Conservation (phyloP, 768 basidiomycete species). For the Amanita polypyramis region DNA sequence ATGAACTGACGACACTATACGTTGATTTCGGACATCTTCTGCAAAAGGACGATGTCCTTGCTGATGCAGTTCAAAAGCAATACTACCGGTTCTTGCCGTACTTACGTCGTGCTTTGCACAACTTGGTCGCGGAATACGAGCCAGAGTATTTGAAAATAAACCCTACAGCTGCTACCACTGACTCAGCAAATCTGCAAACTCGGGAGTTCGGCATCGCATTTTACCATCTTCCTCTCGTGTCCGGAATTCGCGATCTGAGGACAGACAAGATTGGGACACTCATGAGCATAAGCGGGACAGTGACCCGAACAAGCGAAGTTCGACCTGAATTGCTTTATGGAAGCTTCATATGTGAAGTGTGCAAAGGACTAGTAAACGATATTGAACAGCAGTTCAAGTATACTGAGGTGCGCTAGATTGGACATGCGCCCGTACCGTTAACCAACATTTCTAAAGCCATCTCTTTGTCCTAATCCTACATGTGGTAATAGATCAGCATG, state of each 20-base stretch:
- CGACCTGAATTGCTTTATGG: slow-evolving; percentile 90
- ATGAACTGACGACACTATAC: slow-evolving; percentile 90
- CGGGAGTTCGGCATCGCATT: slow-evolving; percentile 95
- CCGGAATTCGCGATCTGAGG: slow-evolving; percentile 86
- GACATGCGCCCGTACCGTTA: neutral
- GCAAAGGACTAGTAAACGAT: slow-evolving; percentile 77
- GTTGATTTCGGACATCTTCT: slow-evolving; percentile 91
- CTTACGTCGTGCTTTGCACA: slow-evolving; percentile 82
- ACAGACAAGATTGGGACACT: slow-evolving; percentile 92
- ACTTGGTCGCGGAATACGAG: slow-evolving; percentile 80
- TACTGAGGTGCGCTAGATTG: slow-evolving; percentile 60
- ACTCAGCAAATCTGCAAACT: slow-evolving; percentile 80
- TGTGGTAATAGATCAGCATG: slow-evolving; percentile 87
- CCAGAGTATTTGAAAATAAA: slow-evolving; percentile 95
- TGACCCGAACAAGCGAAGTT: slow-evolving; percentile 95
- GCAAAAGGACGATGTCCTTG: slow-evolving; percentile 85
- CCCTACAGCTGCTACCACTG: slow-evolving; percentile 76
- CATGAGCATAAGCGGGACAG: slow-evolving; percentile 93
- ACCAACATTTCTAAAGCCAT: slow-evolving; percentile 46
- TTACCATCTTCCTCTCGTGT: slow-evolving; percentile 87
- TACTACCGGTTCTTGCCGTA: slow-evolving; percentile 97
- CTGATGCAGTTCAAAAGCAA: slow-evolving; percentile 86
- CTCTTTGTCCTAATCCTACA: slow-evolving; percentile 86
- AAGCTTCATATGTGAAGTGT: slow-evolving; percentile 87
- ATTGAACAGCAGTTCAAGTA: slow-evolving; percentile 99